phyloP scores from a whole-genome alignment of 192 early-diverging fungal genomes.

The Gonapodya prolifera region DNA sequence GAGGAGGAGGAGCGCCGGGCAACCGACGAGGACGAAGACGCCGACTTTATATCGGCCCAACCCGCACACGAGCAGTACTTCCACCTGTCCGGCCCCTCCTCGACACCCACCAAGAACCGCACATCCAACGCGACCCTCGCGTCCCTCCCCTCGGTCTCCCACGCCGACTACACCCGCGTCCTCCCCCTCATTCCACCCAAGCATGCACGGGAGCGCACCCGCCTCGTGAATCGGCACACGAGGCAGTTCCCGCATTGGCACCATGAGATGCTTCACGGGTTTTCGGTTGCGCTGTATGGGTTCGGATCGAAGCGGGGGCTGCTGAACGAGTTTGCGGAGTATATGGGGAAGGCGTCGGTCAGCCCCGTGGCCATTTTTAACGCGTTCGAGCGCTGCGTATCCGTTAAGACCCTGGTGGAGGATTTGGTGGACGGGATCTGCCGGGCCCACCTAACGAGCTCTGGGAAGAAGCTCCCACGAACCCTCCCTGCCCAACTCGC shows the following conservation, averaged over 20 bases:
- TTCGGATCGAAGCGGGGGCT: slow-evolving; percentile 83
- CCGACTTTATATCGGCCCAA: too few relatives aligned
- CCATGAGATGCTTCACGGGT: slow-evolving; percentile 70
- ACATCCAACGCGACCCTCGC: slow-evolving; percentile 84
- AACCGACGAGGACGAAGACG: too few relatives aligned
- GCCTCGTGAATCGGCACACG: slow-evolving; percentile 37
- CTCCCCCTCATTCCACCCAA: slow-evolving; percentile 28
- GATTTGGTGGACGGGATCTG: too few relatives aligned
- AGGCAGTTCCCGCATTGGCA: slow-evolving; percentile 73
- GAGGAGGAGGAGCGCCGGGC: too few relatives aligned
- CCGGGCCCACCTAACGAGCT: too few relatives aligned
- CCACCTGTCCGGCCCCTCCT: too few relatives aligned
- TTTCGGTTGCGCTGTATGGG: slow-evolving; percentile 83
- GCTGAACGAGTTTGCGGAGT: slow-evolving; percentile 58
- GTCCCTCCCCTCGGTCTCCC: slow-evolving; percentile 61
- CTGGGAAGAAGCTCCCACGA: slow-evolving; percentile 21
- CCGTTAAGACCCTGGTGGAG: slow-evolving; percentile 58
- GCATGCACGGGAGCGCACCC: slow-evolving; percentile 44
- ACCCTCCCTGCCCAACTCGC: slow-evolving; percentile 42
- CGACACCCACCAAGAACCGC: too few relatives aligned
- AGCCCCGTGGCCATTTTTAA: slow-evolving; percentile 67
- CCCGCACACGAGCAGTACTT: too few relatives aligned
- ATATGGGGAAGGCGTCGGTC: slow-evolving; percentile 33
- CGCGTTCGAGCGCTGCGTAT: slow-evolving; percentile 74
- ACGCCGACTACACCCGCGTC: slow-evolving; percentile 41